Percentiles rank a stretch among this genome's conserved stretches.
Evolutionary conservation across 164 flowering plant species (phyloP).

Genomic region (Platanus orientalis): DNA sequence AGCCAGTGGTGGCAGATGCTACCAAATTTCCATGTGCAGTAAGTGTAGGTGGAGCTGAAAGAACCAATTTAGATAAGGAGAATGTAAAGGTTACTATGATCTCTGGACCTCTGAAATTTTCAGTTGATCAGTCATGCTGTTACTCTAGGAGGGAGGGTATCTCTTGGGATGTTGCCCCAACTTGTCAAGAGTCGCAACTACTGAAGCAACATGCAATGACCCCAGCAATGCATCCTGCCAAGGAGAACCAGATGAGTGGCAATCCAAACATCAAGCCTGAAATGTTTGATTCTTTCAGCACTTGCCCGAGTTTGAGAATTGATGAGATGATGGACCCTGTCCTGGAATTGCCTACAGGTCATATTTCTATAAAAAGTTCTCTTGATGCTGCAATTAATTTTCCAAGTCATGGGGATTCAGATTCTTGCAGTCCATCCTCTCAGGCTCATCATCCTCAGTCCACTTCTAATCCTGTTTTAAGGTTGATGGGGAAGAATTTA

Average conservation of each 20-base stretch:
- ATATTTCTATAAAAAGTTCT: conserved; percentile 17
- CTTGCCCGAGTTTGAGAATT: conserved; percentile 17
- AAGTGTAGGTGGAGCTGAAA: conserved; percentile 17
- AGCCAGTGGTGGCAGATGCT: conserved; percentile 17
- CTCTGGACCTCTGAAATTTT: conserved; percentile 22
- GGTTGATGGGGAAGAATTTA: conserved; percentile 92
- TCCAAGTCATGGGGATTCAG: conserved; percentile 23
- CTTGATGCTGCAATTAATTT: conserved; percentile 23
- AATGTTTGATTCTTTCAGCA: conserved; percentile 16
- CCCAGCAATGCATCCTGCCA: conserved; percentile 19
- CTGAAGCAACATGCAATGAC: conserved; percentile 27
- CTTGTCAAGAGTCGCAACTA: conserved; percentile 40
- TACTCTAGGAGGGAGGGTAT: conserved; percentile 49
- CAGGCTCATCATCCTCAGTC: conserved; percentile 21
- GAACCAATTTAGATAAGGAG: conserved; percentile 20
- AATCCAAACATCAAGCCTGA: conserved; percentile 25
- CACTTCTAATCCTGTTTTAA: conserved; percentile 52
- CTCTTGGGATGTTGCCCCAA: conserved; percentile 24
- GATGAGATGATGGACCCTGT: conserved; percentile 25
- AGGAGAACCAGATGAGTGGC: conserved; percentile 25
- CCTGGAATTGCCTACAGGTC: conserved; percentile 16
- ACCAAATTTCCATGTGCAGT: conserved; percentile 12
- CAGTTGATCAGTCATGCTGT: conserved; percentile 48
- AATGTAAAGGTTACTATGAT: conserved; percentile 11
- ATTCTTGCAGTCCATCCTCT: conserved; percentile 38